Base-by-base conservation (phyloP, 1,139 yeast genomes). In the Lodderomyces parapsilosis region DNA sequence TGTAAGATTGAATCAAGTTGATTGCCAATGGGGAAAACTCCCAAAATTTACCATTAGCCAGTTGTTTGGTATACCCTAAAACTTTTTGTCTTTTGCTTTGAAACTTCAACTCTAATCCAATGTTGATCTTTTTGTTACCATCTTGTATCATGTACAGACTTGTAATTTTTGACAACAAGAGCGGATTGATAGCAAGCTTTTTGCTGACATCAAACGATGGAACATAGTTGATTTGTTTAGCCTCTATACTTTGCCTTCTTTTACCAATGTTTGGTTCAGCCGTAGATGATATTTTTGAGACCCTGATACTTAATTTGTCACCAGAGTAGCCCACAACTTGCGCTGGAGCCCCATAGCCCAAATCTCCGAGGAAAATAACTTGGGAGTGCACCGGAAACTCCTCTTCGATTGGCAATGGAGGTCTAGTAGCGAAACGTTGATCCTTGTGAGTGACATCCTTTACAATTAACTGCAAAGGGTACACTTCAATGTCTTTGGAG, bases 291-390 rank as follows among this genome's bases (percentile, higher is more conserved):
- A 76, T 76, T 56, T 80, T 78, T 36, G 75, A 69, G 27, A 72
- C 68, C 43, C 68, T 65, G 17, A 85, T 78, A 41, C 81, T 76
- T 44, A 84, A 63, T 46, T 78, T 79, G 23, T 71, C 73, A 18
- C 71, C 73, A 35, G 78, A 71, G 49, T 80, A 77, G 0, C 88
- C 96, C 41, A 75, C 80, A 40, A 93, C 78, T 19, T 74, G 74
- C 11, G 94, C 91, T 41, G 95, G 86, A 22, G 89, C 78, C 40
- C 99, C 99, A 59, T 88, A 93, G 2, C 91, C 95, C 65, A 82
- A 81, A 32, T 86, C 90, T 33, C 98, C 96, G 49, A 93, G 71
- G 59, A 88, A 88, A n/a, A 91, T 78, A 32, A 83, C 93, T 44
- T 80, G 80, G 0, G 87, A 76, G 15, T 78, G 83, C 6, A 76